Base-by-base conservation (phyloP, 495 filamentous ascomycete genomes). In the Talaromyces nanjingensis region DNA sequence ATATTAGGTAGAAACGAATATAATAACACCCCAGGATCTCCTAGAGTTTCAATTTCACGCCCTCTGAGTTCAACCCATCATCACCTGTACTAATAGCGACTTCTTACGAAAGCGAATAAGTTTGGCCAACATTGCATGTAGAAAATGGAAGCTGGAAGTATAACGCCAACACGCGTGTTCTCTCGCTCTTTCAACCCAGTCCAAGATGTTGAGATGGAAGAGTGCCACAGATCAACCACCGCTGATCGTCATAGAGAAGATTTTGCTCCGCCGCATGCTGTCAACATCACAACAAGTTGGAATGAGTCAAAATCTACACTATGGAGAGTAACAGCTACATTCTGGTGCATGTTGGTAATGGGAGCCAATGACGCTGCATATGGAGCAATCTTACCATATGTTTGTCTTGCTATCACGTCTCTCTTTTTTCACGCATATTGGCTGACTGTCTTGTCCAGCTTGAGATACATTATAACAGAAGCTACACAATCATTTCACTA, bases 331-430 rank as follows among this genome's bases (percentile, higher is more conserved):
- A 57, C 54, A 57, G 54, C 54, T 29, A 29, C 54, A 16, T 86
- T 90, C 66, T 90, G 84, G 79, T 79, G 77, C 57, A 93, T 96
- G 67, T 74, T 91, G 18, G 82, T 91, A 7, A 87, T 94, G 84
- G 91, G 91, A 8, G 81, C 84, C 69, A 93, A 91, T 71, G 91
- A 96, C 77, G 89, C 87, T 18, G 88, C 88, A 1, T 89, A 88
- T 66, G 91, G 91, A 49, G 89, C 90, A 76, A 79, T 85, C 73
- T 49, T 9, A 37, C 60, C n/a, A 57, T 57, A 29, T 57, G 54
- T 27, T 27, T 20, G 66, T 55, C 52, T 45, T 29, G 22, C 14
- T 24, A n/a, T 7, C n/a, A 33, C 24, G 55, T 7, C 45, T 64
- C 37, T 24, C 55, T 42, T 49, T 45, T 3, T 24, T 33, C 5